These are phyloP conservation scores for Exophiala xenobiotica DNA, from an alignment of 2,329 filamentous ascomycete genomes.

Conservation along the genomic window DNA sequence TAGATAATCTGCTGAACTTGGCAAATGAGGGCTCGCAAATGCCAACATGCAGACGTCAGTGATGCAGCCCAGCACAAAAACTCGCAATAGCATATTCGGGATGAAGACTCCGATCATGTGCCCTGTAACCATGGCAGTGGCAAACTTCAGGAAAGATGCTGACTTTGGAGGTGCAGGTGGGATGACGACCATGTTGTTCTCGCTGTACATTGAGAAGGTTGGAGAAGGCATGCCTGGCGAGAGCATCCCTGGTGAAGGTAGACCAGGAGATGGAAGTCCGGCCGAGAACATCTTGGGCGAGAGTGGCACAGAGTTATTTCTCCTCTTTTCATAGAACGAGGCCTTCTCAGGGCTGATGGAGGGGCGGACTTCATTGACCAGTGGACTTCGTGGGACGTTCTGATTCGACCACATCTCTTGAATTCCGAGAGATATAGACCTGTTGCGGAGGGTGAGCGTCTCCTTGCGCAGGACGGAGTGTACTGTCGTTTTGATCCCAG, in stretches of 20 bases:
- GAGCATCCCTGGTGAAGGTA: conserved; percentile 11
- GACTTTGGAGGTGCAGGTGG: conserved; percentile 22
- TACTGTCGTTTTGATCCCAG: conserved; percentile 24
- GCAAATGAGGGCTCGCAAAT: conserved; percentile 25
- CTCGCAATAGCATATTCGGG: conserved; percentile 20
- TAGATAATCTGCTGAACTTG: conserved; percentile 22
- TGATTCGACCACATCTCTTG: conserved; percentile 18
- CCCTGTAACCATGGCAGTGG: conserved; percentile 19
- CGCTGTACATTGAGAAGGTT: conserved; percentile 20
- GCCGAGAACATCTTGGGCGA: conserved; percentile 5
- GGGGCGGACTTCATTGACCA: conserved; percentile 22
- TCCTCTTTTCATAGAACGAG: background rate
- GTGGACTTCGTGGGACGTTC: conserved; percentile 12
- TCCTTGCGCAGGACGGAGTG: conserved; percentile 28
- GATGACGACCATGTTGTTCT: conserved; percentile 21
- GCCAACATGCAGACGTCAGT: conserved; percentile 26
- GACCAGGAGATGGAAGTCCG: conserved; percentile 10
- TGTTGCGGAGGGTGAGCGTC: conserved; percentile 16
- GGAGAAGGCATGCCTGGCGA: conserved; percentile 20
- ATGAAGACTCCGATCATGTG: conserved; percentile 26
- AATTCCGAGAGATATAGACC: conserved; percentile 11
- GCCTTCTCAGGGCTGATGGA: conserved; percentile 1
- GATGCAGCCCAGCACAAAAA: conserved; percentile 25
- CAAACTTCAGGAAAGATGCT: conserved; percentile 21
- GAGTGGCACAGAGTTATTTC: background rate